These are phyloP conservation scores for Luzula sylvatica DNA, from an alignment of 176 grass and related monocot genomes.

Conservation along the genomic window DNA sequence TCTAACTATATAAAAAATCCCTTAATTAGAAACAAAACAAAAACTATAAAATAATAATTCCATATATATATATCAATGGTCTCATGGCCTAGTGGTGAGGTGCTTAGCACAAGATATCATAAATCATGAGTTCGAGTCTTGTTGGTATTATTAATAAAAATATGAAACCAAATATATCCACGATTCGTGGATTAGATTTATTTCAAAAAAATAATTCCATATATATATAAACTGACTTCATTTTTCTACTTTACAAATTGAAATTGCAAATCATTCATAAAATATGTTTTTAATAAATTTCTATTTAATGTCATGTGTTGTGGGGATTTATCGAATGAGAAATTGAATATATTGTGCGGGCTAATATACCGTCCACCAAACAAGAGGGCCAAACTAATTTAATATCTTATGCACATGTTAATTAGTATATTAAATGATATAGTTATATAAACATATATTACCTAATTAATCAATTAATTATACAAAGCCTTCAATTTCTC, in stretches of 20 bases:
- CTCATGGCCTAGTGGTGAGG: no score
- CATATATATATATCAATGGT: neutral
- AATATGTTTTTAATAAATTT: neutral
- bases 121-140: no score
- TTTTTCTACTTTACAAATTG: no score
- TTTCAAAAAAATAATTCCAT: neutral
- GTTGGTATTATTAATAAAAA: no score
- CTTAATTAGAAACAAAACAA: neutral
- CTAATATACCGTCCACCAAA: slow-evolving; percentile 13
- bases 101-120: no score
- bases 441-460: slow-evolving; percentile 6
- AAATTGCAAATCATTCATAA: no score
- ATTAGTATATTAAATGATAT: slow-evolving; percentile 9
- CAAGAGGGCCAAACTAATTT: slow-evolving; percentile 1
- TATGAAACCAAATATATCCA: no score
- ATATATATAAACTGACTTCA: no score
- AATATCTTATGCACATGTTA: slow-evolving; percentile 13
- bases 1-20: neutral
- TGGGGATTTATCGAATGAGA: slow-evolving; percentile 4
- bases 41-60: neutral
- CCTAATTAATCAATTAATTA: neutral
- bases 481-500: no score
- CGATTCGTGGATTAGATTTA: no score
- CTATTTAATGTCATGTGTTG: neutral
- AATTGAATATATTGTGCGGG: slow-evolving; percentile 13